These are phyloP conservation scores for Ricinus communis DNA, from an alignment of 345 rosid species.

Conservation along the genomic window DNA sequence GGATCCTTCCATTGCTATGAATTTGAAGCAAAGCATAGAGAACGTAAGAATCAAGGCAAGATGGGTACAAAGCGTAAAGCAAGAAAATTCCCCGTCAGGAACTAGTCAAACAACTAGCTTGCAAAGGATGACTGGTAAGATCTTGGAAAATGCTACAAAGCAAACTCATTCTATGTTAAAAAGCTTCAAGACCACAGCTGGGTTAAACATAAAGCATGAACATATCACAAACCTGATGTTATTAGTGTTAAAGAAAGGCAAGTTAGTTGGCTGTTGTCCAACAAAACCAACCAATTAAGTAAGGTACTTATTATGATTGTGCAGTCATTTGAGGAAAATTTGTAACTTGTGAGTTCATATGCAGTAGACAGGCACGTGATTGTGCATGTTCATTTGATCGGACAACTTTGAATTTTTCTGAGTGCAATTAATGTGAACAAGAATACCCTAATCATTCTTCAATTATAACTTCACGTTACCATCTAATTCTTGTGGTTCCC, in stretches of 20 bases:
- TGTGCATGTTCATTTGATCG: no score
- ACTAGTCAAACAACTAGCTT: constrained; percentile 29
- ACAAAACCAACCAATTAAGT: neutral
- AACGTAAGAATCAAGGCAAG: constrained; percentile 45
- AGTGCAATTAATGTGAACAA: no score
- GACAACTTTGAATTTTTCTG: no score
- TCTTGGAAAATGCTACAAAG: no score
- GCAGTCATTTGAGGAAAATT: no score
- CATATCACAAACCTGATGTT: neutral
- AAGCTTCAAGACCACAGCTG: neutral
- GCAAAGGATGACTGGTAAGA: constrained; percentile 9
- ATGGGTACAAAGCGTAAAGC: constrained; percentile 42
- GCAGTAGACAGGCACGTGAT: no score
- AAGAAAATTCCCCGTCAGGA: constrained; percentile 34
- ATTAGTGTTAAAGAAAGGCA: constrained; percentile 4
- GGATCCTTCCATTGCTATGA: constrained; percentile 32
- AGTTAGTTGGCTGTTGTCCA: neutral
- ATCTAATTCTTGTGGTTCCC: no score
- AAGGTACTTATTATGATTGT: no score
- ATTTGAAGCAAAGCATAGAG: constrained; percentile 46
- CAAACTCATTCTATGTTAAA: no score
- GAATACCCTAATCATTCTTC: no score
- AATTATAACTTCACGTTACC: no score
- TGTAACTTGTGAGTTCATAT: no score
- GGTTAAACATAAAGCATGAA: neutral